Conservation (phyloP, 225 moss, liverwort and hornwort genomes). For the Polytrichum formosum region DNA sequence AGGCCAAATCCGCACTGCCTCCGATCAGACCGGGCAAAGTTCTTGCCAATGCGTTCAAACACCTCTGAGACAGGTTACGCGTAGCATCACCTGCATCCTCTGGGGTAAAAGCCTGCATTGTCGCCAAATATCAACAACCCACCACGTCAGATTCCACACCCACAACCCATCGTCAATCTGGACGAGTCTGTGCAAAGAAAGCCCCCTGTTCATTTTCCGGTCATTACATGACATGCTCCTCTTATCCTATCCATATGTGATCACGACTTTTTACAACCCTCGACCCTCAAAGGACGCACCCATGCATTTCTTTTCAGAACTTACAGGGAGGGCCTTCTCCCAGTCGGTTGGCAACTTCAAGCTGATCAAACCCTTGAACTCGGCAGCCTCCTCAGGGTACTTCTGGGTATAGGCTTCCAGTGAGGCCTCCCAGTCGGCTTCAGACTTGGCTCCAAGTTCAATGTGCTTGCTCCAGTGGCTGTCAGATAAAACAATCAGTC, state of each 20-base stretch:
- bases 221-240: too few relatives aligned
- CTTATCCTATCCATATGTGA: too few relatives aligned
- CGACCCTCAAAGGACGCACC: too few relatives aligned
- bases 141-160: background rate
- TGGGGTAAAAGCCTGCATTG: slow-evolving; percentile 55
- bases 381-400: slow-evolving; percentile 77
- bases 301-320: background rate
- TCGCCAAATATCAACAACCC: background rate
- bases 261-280: too few relatives aligned
- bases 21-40: slow-evolving; percentile 77
- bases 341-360: slow-evolving; percentile 56
- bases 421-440: slow-evolving; percentile 63
- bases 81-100: slow-evolving; percentile 79
- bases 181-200: too few relatives aligned
- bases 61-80: slow-evolving; percentile 80
- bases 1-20: slow-evolving; percentile 86
- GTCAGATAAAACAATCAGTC: background rate
- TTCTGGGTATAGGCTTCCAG: slow-evolving; percentile 63
- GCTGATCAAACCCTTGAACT: slow-evolving; percentile 79
- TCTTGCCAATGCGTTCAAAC: slow-evolving; percentile 68
- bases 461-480: slow-evolving; percentile 85
- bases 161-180: too few relatives aligned
- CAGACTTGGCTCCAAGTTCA: slow-evolving; percentile 47
- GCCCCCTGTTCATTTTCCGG: too few relatives aligned
- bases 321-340: slow-evolving; percentile 69